These are phyloP conservation scores for Emmonsia crescens DNA, from an alignment of 2,329 filamentous ascomycete genomes.

Conservation along the genomic window DNA sequence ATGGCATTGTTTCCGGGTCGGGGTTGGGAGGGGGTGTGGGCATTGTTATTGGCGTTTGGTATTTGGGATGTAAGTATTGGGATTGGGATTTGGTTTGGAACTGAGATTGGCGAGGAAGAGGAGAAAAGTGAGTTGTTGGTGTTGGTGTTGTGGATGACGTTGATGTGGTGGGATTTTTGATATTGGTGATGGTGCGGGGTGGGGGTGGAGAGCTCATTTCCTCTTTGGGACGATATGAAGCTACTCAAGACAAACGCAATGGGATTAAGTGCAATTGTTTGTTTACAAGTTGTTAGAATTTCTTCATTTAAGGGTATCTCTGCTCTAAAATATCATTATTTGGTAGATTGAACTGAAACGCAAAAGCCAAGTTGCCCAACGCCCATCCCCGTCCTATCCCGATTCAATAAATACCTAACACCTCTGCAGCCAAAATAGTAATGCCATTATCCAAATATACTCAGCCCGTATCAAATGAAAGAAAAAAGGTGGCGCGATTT, in stretches of 20 bases:
- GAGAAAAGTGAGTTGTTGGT: too few species aligned
- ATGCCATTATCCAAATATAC: not conserved
- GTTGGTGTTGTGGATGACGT: not conserved
- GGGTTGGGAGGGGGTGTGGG: not conserved
- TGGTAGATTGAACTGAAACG: not conserved
- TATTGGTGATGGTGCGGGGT: not conserved
- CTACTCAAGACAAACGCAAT: not conserved
- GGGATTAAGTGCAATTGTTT: not conserved
- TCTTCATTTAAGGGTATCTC: not conserved
- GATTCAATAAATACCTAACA: not conserved
- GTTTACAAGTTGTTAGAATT: not conserved
- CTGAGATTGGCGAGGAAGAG: not conserved
- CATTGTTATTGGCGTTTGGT: not conserved
- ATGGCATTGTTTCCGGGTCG: slow-evolving; percentile 16
- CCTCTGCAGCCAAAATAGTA: not conserved
- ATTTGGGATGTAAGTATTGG: not conserved
- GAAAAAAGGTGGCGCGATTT: not conserved
- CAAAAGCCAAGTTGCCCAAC: not conserved
- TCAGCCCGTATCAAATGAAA: not conserved
- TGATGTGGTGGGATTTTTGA: not conserved
- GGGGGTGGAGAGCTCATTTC: not conserved
- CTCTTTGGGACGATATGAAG: not conserved
- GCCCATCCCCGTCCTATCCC: not conserved
- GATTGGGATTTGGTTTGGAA: not conserved
- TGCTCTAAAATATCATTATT: not conserved